Base-by-base conservation (phyloP, 2,329 filamentous ascomycete species). In the Cryphonectria naterciae region DNA sequence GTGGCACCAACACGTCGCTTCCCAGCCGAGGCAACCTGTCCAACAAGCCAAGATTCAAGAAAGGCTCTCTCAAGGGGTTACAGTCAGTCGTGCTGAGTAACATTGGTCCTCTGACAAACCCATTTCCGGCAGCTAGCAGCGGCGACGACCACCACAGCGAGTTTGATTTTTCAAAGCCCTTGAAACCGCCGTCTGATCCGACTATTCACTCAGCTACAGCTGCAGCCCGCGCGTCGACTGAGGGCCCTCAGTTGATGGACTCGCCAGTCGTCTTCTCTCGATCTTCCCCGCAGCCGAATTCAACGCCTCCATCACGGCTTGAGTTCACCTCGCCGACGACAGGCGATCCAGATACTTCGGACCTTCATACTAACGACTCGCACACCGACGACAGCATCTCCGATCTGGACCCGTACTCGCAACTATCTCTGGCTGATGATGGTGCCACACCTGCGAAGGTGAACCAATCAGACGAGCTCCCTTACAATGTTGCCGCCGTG, bases 121-220 rank as follows among this genome's bases (percentile, higher is more conserved):
- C 72, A 2, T 67, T 72, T 7, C 70, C 70, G 10, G 49, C 56
- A 5, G 43, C 39, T 11, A 58, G 64, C 13, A 68, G 63, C 22
- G 65, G 61, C 11, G 41, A 67, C 25, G 62, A 67, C 25, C 58
- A 67, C 28, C 25, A 49, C 32, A 69, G 65, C 54, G 68, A 60
- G 17, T 75, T 75, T 63, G 74, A 77, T 56, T 76, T 76, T 41
- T 74, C 75, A 1, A 75, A 74, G 58, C 74, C 75, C 7, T n/a
- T 73, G 39, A 37, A 61, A 22, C 35, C 61, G 56, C 63, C 68
- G 13, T 28, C 63, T n/a, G 15, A 43, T 22, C 58, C 41, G 4
- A n/a, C 5, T 5, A 35, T 46, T 4, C 28, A 71, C n/a, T 35
- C 43, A 13, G 22, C 37, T 39, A 46, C 62, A 25, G 22, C 37